A percentile compares a stretch with the other conserved stretches of the same genome.
Conservation (phyloP, 164 flowering plant species). For the Magnolia changhungtana region DNA sequence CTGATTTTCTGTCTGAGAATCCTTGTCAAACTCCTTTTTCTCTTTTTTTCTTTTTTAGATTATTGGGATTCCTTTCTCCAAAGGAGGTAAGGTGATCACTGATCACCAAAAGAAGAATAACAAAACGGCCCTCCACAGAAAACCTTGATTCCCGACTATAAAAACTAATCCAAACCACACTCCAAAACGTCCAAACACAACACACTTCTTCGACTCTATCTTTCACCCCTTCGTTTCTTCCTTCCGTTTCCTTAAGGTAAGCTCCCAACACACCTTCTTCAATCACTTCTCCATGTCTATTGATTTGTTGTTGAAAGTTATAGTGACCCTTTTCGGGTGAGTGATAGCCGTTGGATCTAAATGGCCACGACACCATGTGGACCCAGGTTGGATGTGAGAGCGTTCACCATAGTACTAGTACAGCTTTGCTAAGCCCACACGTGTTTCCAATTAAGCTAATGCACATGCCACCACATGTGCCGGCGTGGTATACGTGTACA, state of each 20-base stretch:
- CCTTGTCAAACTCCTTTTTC: constrained; percentile 2
- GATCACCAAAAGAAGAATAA: constrained; percentile 20
- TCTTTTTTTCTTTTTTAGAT: constrained; percentile 31
- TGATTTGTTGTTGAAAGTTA: not conserved
- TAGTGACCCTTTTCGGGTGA: not conserved
- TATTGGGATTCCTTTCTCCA: constrained; percentile 39
- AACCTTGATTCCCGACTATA: constrained; percentile 47
- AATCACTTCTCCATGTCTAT: not conserved
- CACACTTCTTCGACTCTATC: not conserved
- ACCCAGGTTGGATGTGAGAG: too few species aligned
- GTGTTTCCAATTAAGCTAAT: too few species aligned
- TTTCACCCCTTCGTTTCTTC: not conserved
- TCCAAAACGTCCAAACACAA: not conserved
- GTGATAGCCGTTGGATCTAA: too few species aligned
- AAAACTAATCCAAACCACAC: constrained; percentile 23
- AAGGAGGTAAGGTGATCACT: constrained; percentile 29
- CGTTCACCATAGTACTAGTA: too few species aligned
- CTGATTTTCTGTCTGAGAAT: too few species aligned
- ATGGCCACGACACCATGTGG: too few species aligned
- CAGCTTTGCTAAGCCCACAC: too few species aligned
- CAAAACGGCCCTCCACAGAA: constrained; percentile 44
- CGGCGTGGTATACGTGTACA: too few species aligned
- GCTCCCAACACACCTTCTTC: not conserved
- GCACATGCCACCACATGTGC: too few species aligned
- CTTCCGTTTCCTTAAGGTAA: constrained; percentile 17